These are phyloP conservation scores for Leccinum pachyderme DNA, from an alignment of 1,284 basidiomycete genomes.

Conservation along the genomic window DNA sequence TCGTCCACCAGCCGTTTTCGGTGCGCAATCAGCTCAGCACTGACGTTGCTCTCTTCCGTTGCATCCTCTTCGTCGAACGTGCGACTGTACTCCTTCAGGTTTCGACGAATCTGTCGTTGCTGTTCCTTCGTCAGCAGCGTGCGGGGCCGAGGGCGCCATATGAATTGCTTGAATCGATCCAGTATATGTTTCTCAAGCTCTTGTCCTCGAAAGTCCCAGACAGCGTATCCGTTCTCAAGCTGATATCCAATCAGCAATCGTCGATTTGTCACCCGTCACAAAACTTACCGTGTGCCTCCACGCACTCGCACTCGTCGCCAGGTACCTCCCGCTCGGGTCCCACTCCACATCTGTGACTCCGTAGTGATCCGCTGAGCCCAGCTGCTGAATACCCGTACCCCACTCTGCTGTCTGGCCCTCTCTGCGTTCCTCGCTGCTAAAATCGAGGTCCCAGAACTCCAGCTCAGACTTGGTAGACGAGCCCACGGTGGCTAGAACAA, in stretches of 20 bases:
- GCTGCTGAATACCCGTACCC: slow-evolving; percentile 84
- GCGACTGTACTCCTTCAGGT: slow-evolving; percentile 90
- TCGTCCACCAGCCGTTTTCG: slow-evolving; percentile 93
- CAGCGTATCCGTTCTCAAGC: slow-evolving; percentile 95
- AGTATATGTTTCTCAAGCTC: slow-evolving; percentile 87
- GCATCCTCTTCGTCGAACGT: slow-evolving; percentile 97
- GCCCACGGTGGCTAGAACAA: slow-evolving; percentile 94
- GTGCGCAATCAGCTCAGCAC: slow-evolving; percentile 89
- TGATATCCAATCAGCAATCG: slow-evolving; percentile 33
- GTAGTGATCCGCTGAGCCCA: slow-evolving; percentile 94
- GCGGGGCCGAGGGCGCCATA: slow-evolving; percentile 94
- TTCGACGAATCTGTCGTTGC: slow-evolving; percentile 86
- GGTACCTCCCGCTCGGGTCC: slow-evolving; percentile 95
- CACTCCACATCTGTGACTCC: slow-evolving; percentile 98
- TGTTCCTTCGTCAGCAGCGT: slow-evolving; percentile 88
- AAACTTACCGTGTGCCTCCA: slow-evolving; percentile 86
- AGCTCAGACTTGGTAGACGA: slow-evolving; percentile 95
- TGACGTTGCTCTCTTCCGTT: slow-evolving; percentile 91
- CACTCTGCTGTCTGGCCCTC: slow-evolving; percentile 68
- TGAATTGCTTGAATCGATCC: slow-evolving; percentile 98
- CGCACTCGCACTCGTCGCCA: slow-evolving; percentile 91
- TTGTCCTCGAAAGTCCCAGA: slow-evolving; percentile 98
- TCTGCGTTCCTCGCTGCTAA: slow-evolving; percentile 75
- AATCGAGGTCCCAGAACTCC: slow-evolving; percentile 99
- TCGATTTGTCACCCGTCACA: neutral